phyloP scores from a whole-genome alignment of 1,139 yeast species.

The Taiozyma sp. region DNA sequence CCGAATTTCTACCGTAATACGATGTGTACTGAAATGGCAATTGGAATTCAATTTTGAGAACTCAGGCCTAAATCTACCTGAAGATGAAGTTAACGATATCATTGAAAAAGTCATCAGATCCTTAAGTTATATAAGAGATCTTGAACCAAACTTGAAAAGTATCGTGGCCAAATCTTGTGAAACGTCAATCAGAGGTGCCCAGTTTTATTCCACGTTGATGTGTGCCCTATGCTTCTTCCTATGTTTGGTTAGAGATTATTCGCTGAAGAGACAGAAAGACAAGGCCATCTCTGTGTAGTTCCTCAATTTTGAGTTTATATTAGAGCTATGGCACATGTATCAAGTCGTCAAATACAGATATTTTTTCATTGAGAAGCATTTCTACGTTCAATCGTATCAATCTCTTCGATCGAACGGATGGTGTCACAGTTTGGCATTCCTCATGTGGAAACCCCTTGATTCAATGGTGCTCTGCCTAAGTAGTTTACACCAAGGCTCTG shows the following conservation, averaged over 20 bases:
- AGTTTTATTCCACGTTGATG: slow-evolving; percentile 5
- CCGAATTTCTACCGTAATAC: slow-evolving; percentile 31
- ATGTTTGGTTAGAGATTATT: slow-evolving; percentile 3
- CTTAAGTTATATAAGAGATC: slow-evolving; percentile 6
- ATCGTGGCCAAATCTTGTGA: slow-evolving; percentile 9
- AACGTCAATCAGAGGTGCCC: slow-evolving; percentile 11
- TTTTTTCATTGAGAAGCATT: background rate
- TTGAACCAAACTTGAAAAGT: slow-evolving; percentile 4
- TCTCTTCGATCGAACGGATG: slow-evolving; percentile 8
- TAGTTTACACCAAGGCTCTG: slow-evolving; percentile 37
- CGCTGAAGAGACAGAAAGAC: background rate
- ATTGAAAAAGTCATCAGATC: slow-evolving; percentile 8
- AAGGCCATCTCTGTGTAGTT: no score
- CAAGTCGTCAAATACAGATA: background rate
- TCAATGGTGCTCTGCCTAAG: slow-evolving; percentile 32
- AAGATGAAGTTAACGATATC: slow-evolving; percentile 4
- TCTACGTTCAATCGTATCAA: slow-evolving; percentile 9
- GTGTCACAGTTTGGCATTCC: slow-evolving; percentile 16
- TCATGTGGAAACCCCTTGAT: slow-evolving; percentile 24
- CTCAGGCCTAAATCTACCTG: slow-evolving; percentile 1
- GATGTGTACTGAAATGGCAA: slow-evolving; percentile 8
- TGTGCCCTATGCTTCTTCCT: slow-evolving; percentile 5
- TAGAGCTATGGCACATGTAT: no score
- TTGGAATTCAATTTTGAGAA: slow-evolving; percentile 7
- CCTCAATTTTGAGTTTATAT: background rate